phyloP scores from a whole-genome alignment of 163 green algal species.

The Scenedesmus sp. region DNA sequence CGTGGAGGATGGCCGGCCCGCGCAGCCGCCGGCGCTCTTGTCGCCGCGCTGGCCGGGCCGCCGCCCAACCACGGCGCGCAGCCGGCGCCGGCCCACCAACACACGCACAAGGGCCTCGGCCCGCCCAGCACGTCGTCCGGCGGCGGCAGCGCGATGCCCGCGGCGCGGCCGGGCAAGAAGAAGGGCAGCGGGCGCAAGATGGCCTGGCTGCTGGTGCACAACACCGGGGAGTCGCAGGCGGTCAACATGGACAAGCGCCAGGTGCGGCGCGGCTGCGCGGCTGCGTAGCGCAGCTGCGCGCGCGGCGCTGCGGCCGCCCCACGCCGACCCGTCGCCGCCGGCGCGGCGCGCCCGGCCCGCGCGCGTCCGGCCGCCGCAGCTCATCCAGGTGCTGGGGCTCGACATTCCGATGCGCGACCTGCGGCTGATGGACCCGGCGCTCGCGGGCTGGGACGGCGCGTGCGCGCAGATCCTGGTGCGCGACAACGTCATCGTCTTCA shows the following conservation, averaged over 20 bases:
- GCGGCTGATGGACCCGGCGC: conserved; percentile 80
- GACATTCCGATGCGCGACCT: conserved; percentile 88
- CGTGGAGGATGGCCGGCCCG: too few species aligned
- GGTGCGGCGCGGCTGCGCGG: conserved; percentile 46
- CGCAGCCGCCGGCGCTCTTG: too few species aligned
- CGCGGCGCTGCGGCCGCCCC: background rate
- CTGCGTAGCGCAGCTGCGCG: background rate
- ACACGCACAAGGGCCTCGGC: too few species aligned
- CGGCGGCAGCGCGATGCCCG: too few species aligned
- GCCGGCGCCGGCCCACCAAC: too few species aligned
- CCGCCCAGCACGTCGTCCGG: too few species aligned
- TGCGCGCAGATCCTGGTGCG: conserved; percentile 75
- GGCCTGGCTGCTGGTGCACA: conserved; percentile 55
- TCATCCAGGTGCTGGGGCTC: conserved; percentile 60
- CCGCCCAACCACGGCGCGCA: too few species aligned
- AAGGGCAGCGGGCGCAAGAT: too few species aligned
- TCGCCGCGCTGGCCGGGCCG: too few species aligned
- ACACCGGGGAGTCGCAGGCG: conserved; percentile 45
- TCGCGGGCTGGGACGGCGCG: conserved; percentile 42
- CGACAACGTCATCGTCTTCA: conserved; percentile 86
- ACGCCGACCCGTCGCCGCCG: too few species aligned
- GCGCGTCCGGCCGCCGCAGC: background rate
- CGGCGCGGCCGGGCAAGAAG: too few species aligned
- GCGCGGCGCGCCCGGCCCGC: background rate
- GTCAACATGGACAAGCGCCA: conserved; percentile 62